Evolutionary conservation across 2,329 filamentous ascomycete species (phyloP), one percentile per base, ranked within the genome.

Genomic region (Cytospora piceicola): DNA sequence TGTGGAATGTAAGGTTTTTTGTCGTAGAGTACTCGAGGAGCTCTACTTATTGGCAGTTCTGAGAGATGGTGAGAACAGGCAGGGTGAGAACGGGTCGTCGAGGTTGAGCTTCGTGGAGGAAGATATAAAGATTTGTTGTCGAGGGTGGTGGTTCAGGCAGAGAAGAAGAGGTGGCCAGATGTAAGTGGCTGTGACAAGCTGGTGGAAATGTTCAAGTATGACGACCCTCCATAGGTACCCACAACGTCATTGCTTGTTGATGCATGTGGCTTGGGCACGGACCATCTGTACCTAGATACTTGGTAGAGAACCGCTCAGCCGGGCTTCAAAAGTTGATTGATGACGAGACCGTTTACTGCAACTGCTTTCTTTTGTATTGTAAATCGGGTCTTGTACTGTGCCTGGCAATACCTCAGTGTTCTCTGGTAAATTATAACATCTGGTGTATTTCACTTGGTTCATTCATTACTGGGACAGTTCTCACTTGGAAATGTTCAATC

Each of bases 121-220:
- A 36, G 24, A 51, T 8, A 55, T 52, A 29, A 12, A 24, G 12
- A 24, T 7, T n/a, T 8, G 20, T 11, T 29, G 54, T 20, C 22
- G 24, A 54, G 32, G 29, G 49, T 56, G 15, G 30, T 29, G 5
- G 29, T 36, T 11, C 22, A 49, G 39, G 49, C 49, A 46, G 39
- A 34, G 42, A 39, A 42, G 62, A 59, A 57, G 56, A 68, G 64
- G 65, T 68, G 67, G 64, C 67, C 67, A 68, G 67, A 59, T 64
- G 59, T 42, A 24, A 49, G 11, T 54, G 62, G 54, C 54, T 64
- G 27, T 29, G 61, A 58, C 42, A 27, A 30, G 64, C 66, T 64
- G 30, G 56, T 11, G 39, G 39, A 42, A 42, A 22, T 58, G 56
- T 55, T 64, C 63, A 63, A 63, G 64, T 58, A 60, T 53, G 61